Evolutionary conservation across 345 rosid species (phyloP), one percentile per base, ranked within the genome.

Genomic region (Erodium maritimum): DNA sequence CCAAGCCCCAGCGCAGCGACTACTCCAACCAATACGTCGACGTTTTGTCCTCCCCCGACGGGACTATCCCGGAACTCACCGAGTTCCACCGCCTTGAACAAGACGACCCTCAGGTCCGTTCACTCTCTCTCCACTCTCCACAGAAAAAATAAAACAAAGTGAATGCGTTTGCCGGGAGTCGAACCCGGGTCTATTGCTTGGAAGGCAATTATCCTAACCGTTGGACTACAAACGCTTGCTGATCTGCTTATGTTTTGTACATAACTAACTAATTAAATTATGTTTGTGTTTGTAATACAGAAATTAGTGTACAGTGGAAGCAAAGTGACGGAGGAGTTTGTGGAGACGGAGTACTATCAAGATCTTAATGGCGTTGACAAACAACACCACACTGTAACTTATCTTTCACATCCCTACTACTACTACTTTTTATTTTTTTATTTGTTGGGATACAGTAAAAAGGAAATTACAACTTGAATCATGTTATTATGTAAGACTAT

Each of bases 161-260:
- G 37, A 29, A 29, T 84, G 89, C 82, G 87, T 82, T 62, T 81
- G 84, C 87, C 93, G 83, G 88, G 84, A 85, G 87, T 85, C 91
- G 89, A 82, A 84, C 84, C 91, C 83, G 84, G 87, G 79, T 80
- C 85, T 87, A 82, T 84, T 84, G 79, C 79, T 84, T 82, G 85
- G 91, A 80, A 85, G 95, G 82, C 86, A 83, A 84, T 77, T 82
- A 84, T 87, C 90, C 86, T 87, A 77, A 83, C 91, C 90, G 82
- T 86, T 81, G 96, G 85, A 86, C 93, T 81, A 83, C 90, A 85
- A 56, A 81, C 88, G 73, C 81, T 22, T 29, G 37, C 9, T 29
- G 37, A 29, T 29, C 0, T 1, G 9, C 0, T 4, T 29, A 11
- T 29, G 9, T 11, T 0, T 11, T 29, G 37, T 29, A 25, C 33